phyloP scores from a whole-genome alignment of 805 yeast species.

The Aciculoconidium aculeatum region DNA sequence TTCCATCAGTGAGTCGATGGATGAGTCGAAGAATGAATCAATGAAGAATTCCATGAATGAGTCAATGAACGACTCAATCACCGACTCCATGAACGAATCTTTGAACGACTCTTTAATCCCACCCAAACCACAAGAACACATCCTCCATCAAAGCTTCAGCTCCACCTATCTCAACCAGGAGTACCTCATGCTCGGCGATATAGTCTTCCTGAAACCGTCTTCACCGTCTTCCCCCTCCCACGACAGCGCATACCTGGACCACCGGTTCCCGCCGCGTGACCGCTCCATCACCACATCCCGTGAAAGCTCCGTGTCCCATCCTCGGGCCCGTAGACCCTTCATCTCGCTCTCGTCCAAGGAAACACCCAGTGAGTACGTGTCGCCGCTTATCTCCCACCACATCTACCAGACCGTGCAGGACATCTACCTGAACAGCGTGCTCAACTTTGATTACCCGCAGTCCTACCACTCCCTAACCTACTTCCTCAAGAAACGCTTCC shows the following conservation, averaged over 20 bases:
- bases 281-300: conserved; percentile 1
- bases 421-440: conserved; percentile 41
- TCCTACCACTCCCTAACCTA: conserved; percentile 56
- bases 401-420: conserved; percentile 47
- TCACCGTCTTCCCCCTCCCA: conserved; percentile 19
- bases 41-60: too few species aligned
- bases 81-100: conserved; percentile 4
- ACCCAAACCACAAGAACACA: conserved; percentile 1
- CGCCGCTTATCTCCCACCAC: conserved; percentile 54
- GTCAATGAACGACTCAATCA: conserved; percentile 13
- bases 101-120: conserved; percentile 1
- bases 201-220: conserved; percentile 33
- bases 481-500: conserved; percentile 50
- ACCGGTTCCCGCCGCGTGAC: conserved; percentile 2
- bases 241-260: conserved; percentile 5
- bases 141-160: conserved; percentile 20
- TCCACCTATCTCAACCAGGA: conserved; percentile 47
- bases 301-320: not conserved
- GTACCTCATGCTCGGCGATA: conserved; percentile 47
- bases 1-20: too few species aligned
- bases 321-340: conserved; percentile 26
- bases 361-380: conserved; percentile 38
- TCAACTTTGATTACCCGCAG: conserved; percentile 56
- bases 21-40: too few species aligned
- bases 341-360: conserved; percentile 28